These are phyloP conservation scores for Cercospora sojina DNA, from an alignment of 2,329 filamentous ascomycete species.

Conservation along the genomic window DNA sequence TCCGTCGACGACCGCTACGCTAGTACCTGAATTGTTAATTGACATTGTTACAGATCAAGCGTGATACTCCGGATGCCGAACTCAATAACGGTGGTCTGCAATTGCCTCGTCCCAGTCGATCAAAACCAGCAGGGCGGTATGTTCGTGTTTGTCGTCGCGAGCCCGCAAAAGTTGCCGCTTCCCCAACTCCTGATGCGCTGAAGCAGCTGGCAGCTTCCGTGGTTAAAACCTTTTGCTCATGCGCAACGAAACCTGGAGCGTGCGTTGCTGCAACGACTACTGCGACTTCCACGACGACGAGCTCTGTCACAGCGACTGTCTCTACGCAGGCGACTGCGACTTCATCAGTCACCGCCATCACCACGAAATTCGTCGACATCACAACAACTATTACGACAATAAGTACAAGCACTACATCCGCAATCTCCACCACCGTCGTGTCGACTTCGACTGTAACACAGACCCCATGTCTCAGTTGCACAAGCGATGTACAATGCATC, in stretches of 20 bases:
- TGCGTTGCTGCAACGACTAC: not conserved
- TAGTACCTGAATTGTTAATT: not conserved
- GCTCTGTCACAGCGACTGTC: not conserved
- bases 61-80: not conserved
- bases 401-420: too few species aligned
- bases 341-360: not conserved
- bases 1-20: not conserved
- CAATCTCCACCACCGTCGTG: not conserved
- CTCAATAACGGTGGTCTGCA: not conserved
- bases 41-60: not conserved
- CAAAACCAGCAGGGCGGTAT: not conserved
- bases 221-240: not conserved
- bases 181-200: not conserved
- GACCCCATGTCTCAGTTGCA: not conserved
- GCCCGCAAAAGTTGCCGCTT: not conserved
- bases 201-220: not conserved
- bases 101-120: not conserved
- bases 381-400: too few species aligned
- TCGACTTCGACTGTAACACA: not conserved
- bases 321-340: not conserved
- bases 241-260: not conserved
- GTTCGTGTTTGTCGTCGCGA: not conserved
- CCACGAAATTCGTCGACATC: not conserved
- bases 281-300: not conserved
- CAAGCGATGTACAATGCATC: too few species aligned